These are phyloP conservation scores for Candida verbasci DNA, from an alignment of 805 yeast species.

Conservation along the genomic window DNA sequence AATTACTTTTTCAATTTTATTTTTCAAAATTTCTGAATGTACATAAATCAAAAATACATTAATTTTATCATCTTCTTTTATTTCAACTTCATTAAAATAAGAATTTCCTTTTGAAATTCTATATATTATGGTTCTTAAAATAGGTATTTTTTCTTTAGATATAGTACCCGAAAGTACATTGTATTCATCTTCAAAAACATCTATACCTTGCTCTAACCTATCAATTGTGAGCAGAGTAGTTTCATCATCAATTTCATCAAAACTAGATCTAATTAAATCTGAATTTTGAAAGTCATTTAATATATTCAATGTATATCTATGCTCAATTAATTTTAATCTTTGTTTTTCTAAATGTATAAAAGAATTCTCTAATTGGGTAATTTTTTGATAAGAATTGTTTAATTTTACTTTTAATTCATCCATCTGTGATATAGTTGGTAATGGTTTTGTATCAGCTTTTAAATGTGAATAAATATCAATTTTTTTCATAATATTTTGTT, in stretches of 20 bases:
- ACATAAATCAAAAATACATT: slow-evolving; percentile 35
- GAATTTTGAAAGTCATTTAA: slow-evolving; percentile 31
- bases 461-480: slow-evolving; percentile 20
- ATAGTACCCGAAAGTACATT: slow-evolving; percentile 35
- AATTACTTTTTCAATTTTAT: slow-evolving; percentile 32
- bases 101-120: slow-evolving; percentile 40
- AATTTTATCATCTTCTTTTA: slow-evolving; percentile 26
- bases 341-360: slow-evolving; percentile 22
- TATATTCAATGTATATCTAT: slow-evolving; percentile 29
- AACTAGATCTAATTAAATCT: slow-evolving; percentile 9
- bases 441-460: slow-evolving; percentile 54
- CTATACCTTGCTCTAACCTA: slow-evolving; percentile 19
- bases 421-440: slow-evolving; percentile 32
- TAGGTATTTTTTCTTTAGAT: slow-evolving; percentile 29
- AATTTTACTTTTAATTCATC: slow-evolving; percentile 27
- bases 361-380: slow-evolving; percentile 35
- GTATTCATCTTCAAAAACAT: slow-evolving; percentile 20
- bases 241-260: slow-evolving; percentile 15
- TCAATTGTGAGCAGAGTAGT: slow-evolving; percentile 25
- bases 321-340: slow-evolving; percentile 24
- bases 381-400: slow-evolving; percentile 22
- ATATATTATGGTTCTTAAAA: slow-evolving; percentile 39
- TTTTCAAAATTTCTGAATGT: slow-evolving; percentile 35
- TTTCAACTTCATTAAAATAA: slow-evolving; percentile 36
- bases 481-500: slow-evolving; percentile 21